A percentile compares a stretch with the other conserved stretches of the same genome.
These are phyloP conservation scores for Calocybe gangraenosa DNA, from an alignment of 768 basidiomycete species.

Conservation along the genomic window DNA sequence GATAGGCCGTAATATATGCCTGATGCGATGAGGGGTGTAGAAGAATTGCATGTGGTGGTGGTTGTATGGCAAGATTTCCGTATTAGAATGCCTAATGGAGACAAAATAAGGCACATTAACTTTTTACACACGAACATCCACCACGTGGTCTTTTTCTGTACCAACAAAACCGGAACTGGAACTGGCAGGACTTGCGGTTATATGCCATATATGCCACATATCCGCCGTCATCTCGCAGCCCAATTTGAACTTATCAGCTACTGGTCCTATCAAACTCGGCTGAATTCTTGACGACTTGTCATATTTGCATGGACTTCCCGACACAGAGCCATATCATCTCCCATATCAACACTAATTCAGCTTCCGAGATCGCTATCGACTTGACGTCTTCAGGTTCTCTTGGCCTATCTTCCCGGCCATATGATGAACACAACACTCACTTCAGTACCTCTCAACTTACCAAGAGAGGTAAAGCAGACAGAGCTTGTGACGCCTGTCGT, in stretches of 20 bases:
- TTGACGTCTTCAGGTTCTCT: neutral
- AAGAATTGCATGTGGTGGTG: neutral
- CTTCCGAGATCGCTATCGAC: neutral
- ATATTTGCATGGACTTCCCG: slow-evolving; percentile 11
- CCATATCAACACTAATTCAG: neutral
- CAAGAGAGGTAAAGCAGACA: slow-evolving; percentile 45
- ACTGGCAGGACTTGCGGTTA: too few species aligned
- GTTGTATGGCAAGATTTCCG: neutral
- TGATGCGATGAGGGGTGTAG: too few species aligned
- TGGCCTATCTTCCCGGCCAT: neutral
- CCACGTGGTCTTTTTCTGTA: too few species aligned
- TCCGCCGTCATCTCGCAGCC: neutral
- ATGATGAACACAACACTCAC: slow-evolving; percentile 9
- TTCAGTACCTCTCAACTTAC: too few species aligned
- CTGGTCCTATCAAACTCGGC: too few species aligned
- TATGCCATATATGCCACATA: neutral
- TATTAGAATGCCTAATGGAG: neutral
- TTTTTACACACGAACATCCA: too few species aligned
- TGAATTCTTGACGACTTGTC: neutral
- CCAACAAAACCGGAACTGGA: too few species aligned
- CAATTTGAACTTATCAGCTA: neutral
- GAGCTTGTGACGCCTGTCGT: slow-evolving; percentile 59
- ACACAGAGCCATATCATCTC: neutral
- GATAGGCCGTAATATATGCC: too few species aligned
- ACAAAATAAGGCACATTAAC: too few species aligned